Base-by-base conservation (phyloP, 2,329 filamentous ascomycete genomes). In the Penicillium sp. region DNA sequence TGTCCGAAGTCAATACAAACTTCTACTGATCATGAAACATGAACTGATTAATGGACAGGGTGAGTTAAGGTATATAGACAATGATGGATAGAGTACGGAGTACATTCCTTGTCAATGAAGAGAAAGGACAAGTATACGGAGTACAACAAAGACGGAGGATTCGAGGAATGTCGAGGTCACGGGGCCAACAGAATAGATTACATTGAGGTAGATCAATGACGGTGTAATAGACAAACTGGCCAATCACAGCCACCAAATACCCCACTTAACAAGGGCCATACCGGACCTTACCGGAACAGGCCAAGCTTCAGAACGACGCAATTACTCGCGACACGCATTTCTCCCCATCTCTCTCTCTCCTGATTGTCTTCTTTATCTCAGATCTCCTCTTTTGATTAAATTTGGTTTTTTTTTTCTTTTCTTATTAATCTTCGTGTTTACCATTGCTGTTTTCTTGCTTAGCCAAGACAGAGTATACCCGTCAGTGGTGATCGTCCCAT, bases 241-340 rank as follows among this genome's bases (percentile, higher is more conserved):
- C 51, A 61, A 54, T 41, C 3, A 49, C 1, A 48, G 0, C 0
- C 0, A 2, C 13, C 6, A 22, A 51, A 38, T 55, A 47, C 53
- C 3, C 8, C 9, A 13, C n/a, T 13, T 40, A 45, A 61, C 58
- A 13, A 9, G 4, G 3, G 9, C 9, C 11, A 19, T n/a, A 59
- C 59, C 54, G 53, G 56, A 44, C 58, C 54, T 52, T 56, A 52
- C 59, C 59, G 56, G 56, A 61, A 56, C n/a, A 14, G 49, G 59
- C 33, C 52, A 59, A 60, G 59, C 36, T 38, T 49, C 41, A 49
- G 47, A 49, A 49, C 55, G 49, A 54, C 46, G 42, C 39, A 36
- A 53, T 49, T 53, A 49, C 40, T 57, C 54, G 51, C 59, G 54
- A 55, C 50, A 46, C n/a, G 39, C 44, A 49, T 54, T 54, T 49